Evolutionary conservation across 257 asterid species (phyloP).

Genomic region (Solanum etuberosum): DNA sequence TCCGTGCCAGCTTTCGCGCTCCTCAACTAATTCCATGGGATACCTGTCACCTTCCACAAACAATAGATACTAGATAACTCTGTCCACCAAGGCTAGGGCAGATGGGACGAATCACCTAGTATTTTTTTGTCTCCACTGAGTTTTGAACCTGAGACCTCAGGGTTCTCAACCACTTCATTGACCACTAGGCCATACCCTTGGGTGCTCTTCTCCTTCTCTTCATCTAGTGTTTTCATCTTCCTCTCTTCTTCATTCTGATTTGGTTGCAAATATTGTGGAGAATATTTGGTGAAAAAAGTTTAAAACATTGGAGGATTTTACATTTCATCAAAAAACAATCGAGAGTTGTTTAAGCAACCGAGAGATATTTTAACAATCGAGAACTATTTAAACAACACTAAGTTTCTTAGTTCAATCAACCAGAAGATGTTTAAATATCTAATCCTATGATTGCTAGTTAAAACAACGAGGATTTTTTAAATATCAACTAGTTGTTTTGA

Average conservation of each 20-base stretch:
- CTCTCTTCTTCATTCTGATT: neutral
- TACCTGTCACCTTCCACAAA: neutral
- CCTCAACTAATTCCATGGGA: neutral
- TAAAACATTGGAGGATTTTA: neutral
- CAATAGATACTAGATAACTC: neutral
- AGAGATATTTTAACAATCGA: neutral
- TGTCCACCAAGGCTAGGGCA: neutral
- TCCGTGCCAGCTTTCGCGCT: neutral
- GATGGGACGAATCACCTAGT: neutral
- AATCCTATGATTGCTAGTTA: neutral
- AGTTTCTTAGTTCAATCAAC: neutral
- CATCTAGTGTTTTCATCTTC: neutral
- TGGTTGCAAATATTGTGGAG: neutral
- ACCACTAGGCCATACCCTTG: neutral
- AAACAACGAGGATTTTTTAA: neutral
- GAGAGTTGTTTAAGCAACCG: neutral
- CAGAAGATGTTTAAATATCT: neutral
- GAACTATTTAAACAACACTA: neutral
- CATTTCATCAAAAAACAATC: neutral
- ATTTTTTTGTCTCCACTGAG: neutral
- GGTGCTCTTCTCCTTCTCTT: neutral
- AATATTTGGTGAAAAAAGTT: neutral
- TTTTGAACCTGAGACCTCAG: neutral
- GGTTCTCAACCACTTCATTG: neutral
- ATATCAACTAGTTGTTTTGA: neutral